A percentile compares a stretch with the other conserved stretches of the same genome.
Evolutionary conservation across 371 early-diverging fungal species (phyloP).

Genomic region (Amoeboradix gromovi): DNA sequence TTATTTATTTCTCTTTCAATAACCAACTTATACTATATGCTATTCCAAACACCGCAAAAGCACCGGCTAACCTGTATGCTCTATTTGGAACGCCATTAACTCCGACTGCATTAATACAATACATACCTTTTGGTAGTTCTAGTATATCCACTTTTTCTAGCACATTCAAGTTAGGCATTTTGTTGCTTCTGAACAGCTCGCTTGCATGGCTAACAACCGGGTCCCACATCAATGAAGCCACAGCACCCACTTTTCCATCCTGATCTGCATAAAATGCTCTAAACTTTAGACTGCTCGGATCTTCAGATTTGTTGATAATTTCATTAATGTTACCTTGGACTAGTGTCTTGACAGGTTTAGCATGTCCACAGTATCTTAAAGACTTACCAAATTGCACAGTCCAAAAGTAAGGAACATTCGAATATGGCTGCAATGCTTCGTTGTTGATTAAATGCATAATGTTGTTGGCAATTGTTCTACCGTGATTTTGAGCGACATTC

Average conservation of each 20-base stretch:
- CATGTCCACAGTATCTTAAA: conserved; percentile 21
- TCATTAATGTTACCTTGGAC: conserved; percentile 9
- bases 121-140: not conserved
- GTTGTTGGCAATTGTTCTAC: conserved; percentile 12
- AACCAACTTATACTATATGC: not conserved
- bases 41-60: not conserved
- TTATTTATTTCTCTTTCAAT: not conserved
- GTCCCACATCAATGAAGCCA: conserved; percentile 17
- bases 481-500: conserved; percentile 18
- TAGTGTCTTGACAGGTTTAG: conserved; percentile 18
- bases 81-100: not conserved
- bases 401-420: conserved; percentile 23
- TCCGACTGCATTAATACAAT: not conserved
- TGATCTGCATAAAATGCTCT: conserved; percentile 17
- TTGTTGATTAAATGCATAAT: conserved; percentile 6
- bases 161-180: conserved; percentile 10
- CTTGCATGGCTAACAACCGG: conserved; percentile 17
- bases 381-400: conserved; percentile 20
- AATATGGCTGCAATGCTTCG: conserved; percentile 10
- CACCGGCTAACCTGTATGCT: not conserved
- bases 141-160: not conserved
- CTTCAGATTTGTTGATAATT: not conserved
- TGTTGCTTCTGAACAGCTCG: conserved; percentile 17
- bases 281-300: conserved; percentile 12
- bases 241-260: conserved; percentile 16